Evolutionary conservation across 1,284 basidiomycete species (phyloP).

Genomic region (Apiotrichum mycotoxinovorans): DNA sequence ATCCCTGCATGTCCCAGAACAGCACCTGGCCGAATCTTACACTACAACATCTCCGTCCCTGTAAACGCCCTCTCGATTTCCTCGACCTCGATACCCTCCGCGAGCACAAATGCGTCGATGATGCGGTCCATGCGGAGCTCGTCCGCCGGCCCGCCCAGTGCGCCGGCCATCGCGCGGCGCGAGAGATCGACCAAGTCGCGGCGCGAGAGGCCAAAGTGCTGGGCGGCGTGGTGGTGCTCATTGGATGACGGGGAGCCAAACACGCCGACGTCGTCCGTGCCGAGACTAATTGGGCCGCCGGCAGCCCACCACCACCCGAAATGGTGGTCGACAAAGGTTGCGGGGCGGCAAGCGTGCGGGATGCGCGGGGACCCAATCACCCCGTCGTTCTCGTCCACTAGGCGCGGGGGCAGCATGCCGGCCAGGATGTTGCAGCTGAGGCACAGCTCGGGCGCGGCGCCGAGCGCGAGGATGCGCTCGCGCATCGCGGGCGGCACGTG

Average conservation of each 20-base stretch:
- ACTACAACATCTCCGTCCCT: neutral
- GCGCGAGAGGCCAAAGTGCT: conserved; percentile 25
- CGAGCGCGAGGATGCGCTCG: conserved; percentile 56
- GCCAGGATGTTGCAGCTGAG: conserved; percentile 69
- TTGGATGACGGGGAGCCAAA: conserved; percentile 24
- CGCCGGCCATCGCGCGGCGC: conserved; percentile 19
- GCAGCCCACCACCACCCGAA: conserved; percentile 33
- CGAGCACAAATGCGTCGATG: conserved; percentile 10
- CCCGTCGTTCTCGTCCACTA: neutral
- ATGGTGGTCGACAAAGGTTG: conserved; percentile 25
- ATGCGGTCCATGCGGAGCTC: conserved; percentile 1
- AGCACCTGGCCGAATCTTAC: too few relatives aligned
- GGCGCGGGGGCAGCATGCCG: conserved; percentile 27
- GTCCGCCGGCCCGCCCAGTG: conserved; percentile 16
- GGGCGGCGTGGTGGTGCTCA: conserved; percentile 26
- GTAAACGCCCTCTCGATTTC: neutral
- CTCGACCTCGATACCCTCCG: conserved; percentile 6
- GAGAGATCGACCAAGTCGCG: conserved; percentile 25
- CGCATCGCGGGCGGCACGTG: conserved; percentile 59
- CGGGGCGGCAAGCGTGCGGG: neutral
- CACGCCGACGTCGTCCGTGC: conserved; percentile 38
- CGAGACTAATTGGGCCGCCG: conserved; percentile 22
- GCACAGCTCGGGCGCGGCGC: conserved; percentile 72
- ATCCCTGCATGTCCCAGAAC: too few relatives aligned
- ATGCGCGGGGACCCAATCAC: neutral